Evolutionary conservation across 73 alveolate species (phyloP).

Genomic region (Stentor coeruleus): DNA sequence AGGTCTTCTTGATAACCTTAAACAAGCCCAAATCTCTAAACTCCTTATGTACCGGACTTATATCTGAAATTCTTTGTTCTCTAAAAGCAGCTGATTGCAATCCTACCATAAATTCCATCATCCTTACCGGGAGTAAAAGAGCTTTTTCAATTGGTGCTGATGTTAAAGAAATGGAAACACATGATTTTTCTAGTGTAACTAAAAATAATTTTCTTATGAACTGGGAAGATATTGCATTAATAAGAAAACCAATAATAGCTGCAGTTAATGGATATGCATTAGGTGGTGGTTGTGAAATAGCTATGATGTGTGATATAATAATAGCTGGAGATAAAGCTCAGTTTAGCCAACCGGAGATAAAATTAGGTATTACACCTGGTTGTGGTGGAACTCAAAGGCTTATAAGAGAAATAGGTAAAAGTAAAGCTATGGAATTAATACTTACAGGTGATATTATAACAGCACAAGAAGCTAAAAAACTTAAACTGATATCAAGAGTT

Average conservation of each 20-base stretch:
- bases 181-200: constrained; percentile 58
- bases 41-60: constrained; percentile 87
- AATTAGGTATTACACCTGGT: constrained; percentile 96
- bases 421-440: constrained; percentile 95
- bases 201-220: constrained; percentile 25
- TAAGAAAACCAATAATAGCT: constrained; percentile 89
- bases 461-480: constrained; percentile 89
- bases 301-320: constrained; percentile 97
- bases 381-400: constrained; percentile 98
- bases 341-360: constrained; percentile 97
- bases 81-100: constrained; percentile 65
- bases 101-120: constrained; percentile 74
- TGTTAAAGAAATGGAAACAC: constrained; percentile 81
- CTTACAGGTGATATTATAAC: constrained; percentile 90
- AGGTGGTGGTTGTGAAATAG: constrained; percentile 99
- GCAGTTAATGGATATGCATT: constrained; percentile 98
- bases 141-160: constrained; percentile 99
- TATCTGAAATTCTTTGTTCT: constrained; percentile 61
- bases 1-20: constrained; percentile 76
- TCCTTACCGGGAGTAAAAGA: constrained; percentile 92
- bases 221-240: constrained; percentile 63
- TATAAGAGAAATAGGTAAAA: constrained; percentile 91
- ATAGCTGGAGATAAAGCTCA: constrained; percentile 93
- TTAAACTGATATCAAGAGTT: constrained; percentile 89
- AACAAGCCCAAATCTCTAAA: constrained; percentile 90